A percentile compares a stretch with the other conserved stretches of the same genome.
Evolutionary conservation across 164 flowering plant genomes (phyloP).

Genomic region (Pachysandra terminalis): DNA sequence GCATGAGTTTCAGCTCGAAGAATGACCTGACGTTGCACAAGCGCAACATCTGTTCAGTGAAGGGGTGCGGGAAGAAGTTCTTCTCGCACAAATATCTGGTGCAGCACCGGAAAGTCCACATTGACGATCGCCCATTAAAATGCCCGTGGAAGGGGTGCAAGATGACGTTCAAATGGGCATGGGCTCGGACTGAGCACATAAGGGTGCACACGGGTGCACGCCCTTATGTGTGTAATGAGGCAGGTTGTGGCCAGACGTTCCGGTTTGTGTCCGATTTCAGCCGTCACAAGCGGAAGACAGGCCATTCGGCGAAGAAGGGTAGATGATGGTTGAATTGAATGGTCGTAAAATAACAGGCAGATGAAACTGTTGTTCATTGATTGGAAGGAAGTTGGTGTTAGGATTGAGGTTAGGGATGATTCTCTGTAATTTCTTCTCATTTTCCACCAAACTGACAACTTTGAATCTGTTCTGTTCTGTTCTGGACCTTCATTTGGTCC

Average conservation of each 20-base stretch:
- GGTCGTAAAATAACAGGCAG: constrained; percentile 25
- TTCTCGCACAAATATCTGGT: constrained; percentile 96
- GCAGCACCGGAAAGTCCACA: constrained; percentile 91
- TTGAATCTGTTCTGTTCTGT: constrained; percentile 17
- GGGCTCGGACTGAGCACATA: constrained; percentile 98
- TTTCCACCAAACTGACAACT: constrained; percentile 2
- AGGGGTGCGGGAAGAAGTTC: constrained; percentile 93
- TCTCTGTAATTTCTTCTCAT: constrained; percentile 25
- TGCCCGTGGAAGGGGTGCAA: constrained; percentile 99
- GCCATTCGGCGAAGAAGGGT: constrained; percentile 63
- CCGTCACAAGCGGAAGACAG: constrained; percentile 98
- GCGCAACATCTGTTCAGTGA: constrained; percentile 75
- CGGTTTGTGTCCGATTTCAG: constrained; percentile 98
- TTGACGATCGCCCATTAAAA: constrained; percentile 88
- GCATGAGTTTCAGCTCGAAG: constrained; percentile 74
- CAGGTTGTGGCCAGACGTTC: constrained; percentile 95
- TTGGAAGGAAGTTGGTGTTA: constrained; percentile 20
- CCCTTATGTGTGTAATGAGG: constrained; percentile 76
- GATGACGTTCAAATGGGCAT: constrained; percentile 99
- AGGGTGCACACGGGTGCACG: constrained; percentile 98
- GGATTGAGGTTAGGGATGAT: constrained; percentile 18
- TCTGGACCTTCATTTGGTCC: constrained; percentile 31
- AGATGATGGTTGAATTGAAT: constrained; percentile 14
- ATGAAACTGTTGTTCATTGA: constrained; percentile 25
- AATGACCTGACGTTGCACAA: constrained; percentile 77